Evolutionary conservation across 768 basidiomycete species (phyloP).

Genomic region (Termitomyces bulborhizus): DNA sequence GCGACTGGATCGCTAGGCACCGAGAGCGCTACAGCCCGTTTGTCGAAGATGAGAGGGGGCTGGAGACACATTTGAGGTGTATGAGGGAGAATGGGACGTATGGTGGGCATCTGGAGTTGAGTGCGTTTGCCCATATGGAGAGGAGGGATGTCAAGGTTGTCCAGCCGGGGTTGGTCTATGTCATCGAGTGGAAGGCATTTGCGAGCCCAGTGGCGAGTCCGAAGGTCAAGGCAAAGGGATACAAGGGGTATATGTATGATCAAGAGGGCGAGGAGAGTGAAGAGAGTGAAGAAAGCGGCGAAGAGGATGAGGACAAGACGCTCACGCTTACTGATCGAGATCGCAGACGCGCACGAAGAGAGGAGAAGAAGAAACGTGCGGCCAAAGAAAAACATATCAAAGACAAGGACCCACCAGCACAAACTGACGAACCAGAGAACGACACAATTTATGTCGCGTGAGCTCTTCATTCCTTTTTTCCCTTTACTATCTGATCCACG

Average conservation of each 20-base stretch:
- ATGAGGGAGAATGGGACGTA: constrained; percentile 80
- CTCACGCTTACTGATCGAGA: constrained; percentile 28
- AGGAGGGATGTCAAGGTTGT: constrained; percentile 83
- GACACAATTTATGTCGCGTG: constrained; percentile 79
- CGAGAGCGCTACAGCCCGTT: constrained; percentile 77
- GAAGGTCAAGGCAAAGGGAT: background rate
- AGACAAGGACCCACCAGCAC: constrained; percentile 7
- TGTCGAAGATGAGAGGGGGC: constrained; percentile 76
- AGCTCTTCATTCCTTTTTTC: constrained; percentile 25
- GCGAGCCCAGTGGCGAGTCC: constrained; percentile 25
- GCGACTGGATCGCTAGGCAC: constrained; percentile 73
- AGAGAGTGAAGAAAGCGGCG: constrained; percentile 1
- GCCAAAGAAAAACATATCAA: constrained; percentile 5
- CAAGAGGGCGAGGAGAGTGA: constrained; percentile 3
- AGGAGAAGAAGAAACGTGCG: constrained; percentile 4
- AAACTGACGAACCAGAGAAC: background rate
- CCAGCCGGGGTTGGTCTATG: constrained; percentile 87
- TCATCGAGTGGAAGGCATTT: constrained; percentile 76
- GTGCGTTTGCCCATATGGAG: constrained; percentile 81
- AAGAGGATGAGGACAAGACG: constrained; percentile 22
- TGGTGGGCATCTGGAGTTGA: constrained; percentile 91
- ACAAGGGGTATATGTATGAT: constrained; percentile 3
- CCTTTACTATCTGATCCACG: background rate
- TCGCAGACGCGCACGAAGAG: constrained; percentile 34
- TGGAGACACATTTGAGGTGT: constrained; percentile 63